Percentiles rank a stretch among this genome's conserved stretches.
These are phyloP conservation scores for Venturia oleaginea DNA, from an alignment of 2,329 filamentous ascomycete species.

Conservation along the genomic window DNA sequence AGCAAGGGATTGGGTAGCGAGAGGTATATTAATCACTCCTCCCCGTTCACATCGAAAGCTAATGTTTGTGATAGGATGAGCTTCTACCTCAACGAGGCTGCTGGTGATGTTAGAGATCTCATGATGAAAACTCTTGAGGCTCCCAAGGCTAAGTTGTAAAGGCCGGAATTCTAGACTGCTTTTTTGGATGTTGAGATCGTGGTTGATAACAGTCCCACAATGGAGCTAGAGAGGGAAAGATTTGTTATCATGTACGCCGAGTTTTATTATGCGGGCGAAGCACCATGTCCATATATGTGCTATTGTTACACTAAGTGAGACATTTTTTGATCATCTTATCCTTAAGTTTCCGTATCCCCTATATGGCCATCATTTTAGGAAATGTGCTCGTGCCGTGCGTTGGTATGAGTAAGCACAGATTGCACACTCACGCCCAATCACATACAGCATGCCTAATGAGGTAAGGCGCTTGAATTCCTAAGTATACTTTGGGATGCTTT, in stretches of 20 bases:
- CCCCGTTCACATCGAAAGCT: constrained; percentile 15
- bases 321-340: not conserved
- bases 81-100: constrained; percentile 91
- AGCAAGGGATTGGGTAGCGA: constrained; percentile 77
- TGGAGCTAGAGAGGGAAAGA: not conserved
- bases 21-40: constrained; percentile 22
- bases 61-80: constrained; percentile 56
- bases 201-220: not conserved
- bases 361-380: not conserved
- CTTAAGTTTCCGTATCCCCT: not conserved
- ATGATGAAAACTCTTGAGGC: constrained; percentile 70
- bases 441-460: not conserved
- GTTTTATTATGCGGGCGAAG: not conserved
- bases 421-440: not conserved
- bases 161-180: not conserved
- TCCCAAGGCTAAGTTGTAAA: constrained; percentile 79
- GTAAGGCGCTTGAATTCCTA: not conserved
- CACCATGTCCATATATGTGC: not conserved
- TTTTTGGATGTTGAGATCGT: not conserved
- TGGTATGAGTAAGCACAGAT: not conserved
- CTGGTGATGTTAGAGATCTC: constrained; percentile 78
- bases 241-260: not conserved
- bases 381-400: not conserved
- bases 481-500: not conserved
- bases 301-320: not conserved